These are phyloP conservation scores for Spergularia bocconei DNA, from an alignment of 148 eudicot species.

Conservation along the genomic window DNA sequence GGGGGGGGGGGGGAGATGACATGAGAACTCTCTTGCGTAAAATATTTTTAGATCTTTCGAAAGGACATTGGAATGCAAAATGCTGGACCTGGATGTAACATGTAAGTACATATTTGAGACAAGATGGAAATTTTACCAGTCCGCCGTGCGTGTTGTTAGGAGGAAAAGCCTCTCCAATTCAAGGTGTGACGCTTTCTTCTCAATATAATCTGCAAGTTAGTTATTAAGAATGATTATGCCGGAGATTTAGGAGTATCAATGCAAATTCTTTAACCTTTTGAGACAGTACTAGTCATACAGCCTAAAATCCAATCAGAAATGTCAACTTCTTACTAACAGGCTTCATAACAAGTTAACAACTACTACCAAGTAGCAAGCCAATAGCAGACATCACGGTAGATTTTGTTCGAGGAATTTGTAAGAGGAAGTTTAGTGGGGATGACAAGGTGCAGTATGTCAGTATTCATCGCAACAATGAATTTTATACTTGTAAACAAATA, in stretches of 20 bases:
- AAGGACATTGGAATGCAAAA: neutral
- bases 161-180: constrained; percentile 79
- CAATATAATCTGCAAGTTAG: constrained; percentile 69
- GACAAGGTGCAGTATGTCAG: too few species aligned
- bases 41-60: too few species aligned
- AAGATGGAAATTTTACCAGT: constrained; percentile 52
- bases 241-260: neutral
- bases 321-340: constrained; percentile 6
- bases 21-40: too few species aligned
- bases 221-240: constrained; percentile 7
- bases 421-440: too few species aligned
- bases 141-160: constrained; percentile 92
- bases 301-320: neutral
- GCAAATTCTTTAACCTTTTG: neutral
- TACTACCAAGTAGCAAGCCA: too few species aligned
- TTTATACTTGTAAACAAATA: too few species aligned
- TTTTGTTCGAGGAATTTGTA: neutral
- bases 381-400: neutral
- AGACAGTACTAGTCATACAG: neutral
- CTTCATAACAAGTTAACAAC: neutral
- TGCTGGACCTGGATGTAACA: neutral
- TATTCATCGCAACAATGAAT: too few species aligned
- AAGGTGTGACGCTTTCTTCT: constrained; percentile 78
- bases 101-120: neutral
- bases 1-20: too few species aligned